These are phyloP conservation scores for Linderina pennispora DNA, from an alignment of 192 early-diverging fungal species.

Conservation along the genomic window DNA sequence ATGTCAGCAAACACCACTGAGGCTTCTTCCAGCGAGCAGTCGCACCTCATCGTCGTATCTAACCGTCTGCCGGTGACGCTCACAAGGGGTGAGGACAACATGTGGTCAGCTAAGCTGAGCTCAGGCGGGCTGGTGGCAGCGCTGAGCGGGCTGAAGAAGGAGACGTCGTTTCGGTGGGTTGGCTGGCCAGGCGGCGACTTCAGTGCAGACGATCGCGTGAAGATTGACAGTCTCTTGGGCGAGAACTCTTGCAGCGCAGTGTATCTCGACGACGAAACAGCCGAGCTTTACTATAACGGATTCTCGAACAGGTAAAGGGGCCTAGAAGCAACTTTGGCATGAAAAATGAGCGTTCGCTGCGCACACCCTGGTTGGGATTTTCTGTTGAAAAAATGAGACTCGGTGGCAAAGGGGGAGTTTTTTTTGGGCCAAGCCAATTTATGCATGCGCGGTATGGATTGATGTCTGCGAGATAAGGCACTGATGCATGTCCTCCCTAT, in stretches of 20 bases:
- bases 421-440: too few species aligned
- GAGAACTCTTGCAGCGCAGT: constrained; percentile 89
- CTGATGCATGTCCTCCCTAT: too few species aligned
- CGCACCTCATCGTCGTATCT: constrained; percentile 85
- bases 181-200: constrained; percentile 96
- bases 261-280: constrained; percentile 88
- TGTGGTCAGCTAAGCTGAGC: constrained; percentile 76
- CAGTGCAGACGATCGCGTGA: constrained; percentile 66
- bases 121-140: constrained; percentile 96
- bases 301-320: constrained; percentile 87
- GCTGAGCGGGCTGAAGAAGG: constrained; percentile 85
- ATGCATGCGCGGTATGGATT: too few species aligned
- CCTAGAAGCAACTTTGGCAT: too few species aligned
- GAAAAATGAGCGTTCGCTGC: too few species aligned
- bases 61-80: constrained; percentile 94
- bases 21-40: constrained; percentile 1
- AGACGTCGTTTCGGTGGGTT: constrained; percentile 98
- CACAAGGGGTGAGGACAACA: constrained; percentile 23
- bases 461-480: too few species aligned
- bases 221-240: constrained; percentile 65
- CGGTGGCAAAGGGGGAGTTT: too few species aligned
- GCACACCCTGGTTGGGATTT: too few species aligned
- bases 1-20: constrained; percentile 2
- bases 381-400: too few species aligned
- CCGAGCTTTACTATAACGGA: constrained; percentile 96